Evolutionary conservation across 768 basidiomycete genomes (phyloP), one percentile per base, ranked within the genome.

Genomic region (Pleurotus pulmonarius): DNA sequence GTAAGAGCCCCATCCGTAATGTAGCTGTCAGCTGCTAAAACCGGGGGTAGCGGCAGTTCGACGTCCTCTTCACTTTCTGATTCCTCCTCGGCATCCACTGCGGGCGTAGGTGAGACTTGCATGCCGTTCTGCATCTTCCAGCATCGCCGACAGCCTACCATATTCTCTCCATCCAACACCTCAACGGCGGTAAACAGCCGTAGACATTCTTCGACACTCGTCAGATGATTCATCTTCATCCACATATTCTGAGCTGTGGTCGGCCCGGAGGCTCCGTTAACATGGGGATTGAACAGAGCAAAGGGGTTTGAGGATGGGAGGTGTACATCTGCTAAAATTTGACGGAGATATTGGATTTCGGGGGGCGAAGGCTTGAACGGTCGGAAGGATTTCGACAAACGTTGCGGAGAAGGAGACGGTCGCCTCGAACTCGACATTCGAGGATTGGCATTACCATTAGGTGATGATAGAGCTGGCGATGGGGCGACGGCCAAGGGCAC

Each of bases 151-250:
- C 95, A 98, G 0, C 94, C 94, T 53, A 97, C 94, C 74, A 87
- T 88, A 63, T 98, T 97, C 63, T 97, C 95, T 0, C 92, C 93
- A 62, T 97, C 91, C 34, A 98, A 73, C 5, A 92, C 82, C 64
- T 98, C 95, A n/a, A 97, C 94, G 3, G 88, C 80, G 0, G 94
- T 97, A 71, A 98, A 98, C 74, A 90, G 78, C 60, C 85, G 78
- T 58, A 96, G 70, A 60, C 90, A 92, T 56, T 94, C 92, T 63
- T 91, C 89, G 24, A 88, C 74, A 0, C 85, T 82, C 5, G 81
- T 76, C 9, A 85, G 72, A 43, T 80, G 77, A 20, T 73, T 76
- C 51, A 73, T 66, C 58, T 77, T 78, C 54, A 81, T 65, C 69
- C 80, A 78, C 58, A 72, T 70, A 45, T 73, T 77, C 70, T 45